Base-by-base conservation (phyloP, 805 yeast species). In the Candida dajiaensis region DNA sequence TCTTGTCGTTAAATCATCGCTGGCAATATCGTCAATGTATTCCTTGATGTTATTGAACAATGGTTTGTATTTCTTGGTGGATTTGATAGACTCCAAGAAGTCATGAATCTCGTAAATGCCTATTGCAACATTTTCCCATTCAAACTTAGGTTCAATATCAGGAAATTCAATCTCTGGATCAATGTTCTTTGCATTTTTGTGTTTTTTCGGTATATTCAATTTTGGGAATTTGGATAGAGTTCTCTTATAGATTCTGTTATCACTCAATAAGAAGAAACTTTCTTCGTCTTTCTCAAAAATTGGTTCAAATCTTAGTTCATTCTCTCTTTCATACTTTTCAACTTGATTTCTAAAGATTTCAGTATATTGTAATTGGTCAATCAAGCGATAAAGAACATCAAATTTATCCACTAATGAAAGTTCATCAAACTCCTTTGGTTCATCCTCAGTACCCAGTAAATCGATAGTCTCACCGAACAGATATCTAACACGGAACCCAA, bases 1-100 rank as follows among this genome's bases (percentile, higher is more conserved):
- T 51, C 87, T 67, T 54, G 78, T 78, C 48, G 71, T 73, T 36
- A 77, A 53, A 56, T 82, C 87, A 48, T 69, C 71, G 9, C 53
- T 55, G 0, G 72, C 68, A 6, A 74, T 60, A 18, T 53, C 62
- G 42, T 71, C 63, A 21, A 68, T 59, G 48, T 61, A 59, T 10
- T 43, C 48, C 48, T 66, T 65, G 45, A 73, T 54, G 21, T 56
- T 53, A 29, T 49, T 56, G 43, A 61, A 63, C 13, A 73, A 44
- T n/a, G 63, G 62, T 44, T 63, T 66, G 44, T 57, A 41, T 33
- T 51, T 54, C 49, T 62, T 69, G 37, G 59, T 51, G 6, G 59
- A 54, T 43, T 56, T 56, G 35, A 71, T 56, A 16, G 63, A 53
- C 3, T 46, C 45, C 13, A 60, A 42, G 41, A 59, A 67, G 2